Evolutionary conservation across 495 filamentous ascomycete genomes (phyloP).

Genomic region (Aspergillus hancockii): DNA sequence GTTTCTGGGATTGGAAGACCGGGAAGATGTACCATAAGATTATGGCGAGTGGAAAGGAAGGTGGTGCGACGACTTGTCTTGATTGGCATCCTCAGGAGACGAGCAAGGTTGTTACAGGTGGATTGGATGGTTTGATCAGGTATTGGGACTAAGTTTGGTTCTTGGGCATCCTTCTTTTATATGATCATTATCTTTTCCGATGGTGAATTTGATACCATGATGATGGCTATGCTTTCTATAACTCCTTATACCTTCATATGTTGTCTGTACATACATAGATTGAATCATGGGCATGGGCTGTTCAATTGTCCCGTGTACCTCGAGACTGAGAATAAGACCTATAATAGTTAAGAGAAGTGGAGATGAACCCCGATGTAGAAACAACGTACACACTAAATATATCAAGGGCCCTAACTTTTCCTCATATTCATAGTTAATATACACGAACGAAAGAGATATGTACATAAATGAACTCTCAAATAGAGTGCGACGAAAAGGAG

Average conservation of each 20-base stretch:
- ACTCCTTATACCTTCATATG: neutral
- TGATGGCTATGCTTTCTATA: neutral
- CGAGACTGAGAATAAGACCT: neutral
- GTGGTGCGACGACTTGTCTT: conserved; percentile 72
- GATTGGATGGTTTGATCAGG: conserved; percentile 82
- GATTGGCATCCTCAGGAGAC: conserved; percentile 97
- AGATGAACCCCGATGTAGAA: too few relatives aligned
- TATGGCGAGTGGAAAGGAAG: conserved; percentile 62
- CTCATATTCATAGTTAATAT: too few relatives aligned
- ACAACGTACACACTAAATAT: too few relatives aligned
- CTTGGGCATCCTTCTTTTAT: conserved; percentile 5
- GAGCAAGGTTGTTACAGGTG: conserved; percentile 88
- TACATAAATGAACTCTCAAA: neutral
- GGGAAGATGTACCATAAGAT: conserved; percentile 98
- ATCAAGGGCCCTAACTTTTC: too few relatives aligned
- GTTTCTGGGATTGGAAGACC: conserved; percentile 99
- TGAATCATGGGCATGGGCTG: neutral
- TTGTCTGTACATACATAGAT: neutral
- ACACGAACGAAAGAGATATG: neutral
- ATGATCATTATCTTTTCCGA: neutral
- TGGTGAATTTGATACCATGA: conserved; percentile 3
- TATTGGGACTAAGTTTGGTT: conserved; percentile 78
- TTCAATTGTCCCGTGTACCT: neutral
- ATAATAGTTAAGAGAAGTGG: neutral
- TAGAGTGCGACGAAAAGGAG: neutral